Evolutionary conservation across 805 yeast species (phyloP), one percentile per base, ranked within the genome.

Genomic region (Suhomyces vadensis): DNA sequence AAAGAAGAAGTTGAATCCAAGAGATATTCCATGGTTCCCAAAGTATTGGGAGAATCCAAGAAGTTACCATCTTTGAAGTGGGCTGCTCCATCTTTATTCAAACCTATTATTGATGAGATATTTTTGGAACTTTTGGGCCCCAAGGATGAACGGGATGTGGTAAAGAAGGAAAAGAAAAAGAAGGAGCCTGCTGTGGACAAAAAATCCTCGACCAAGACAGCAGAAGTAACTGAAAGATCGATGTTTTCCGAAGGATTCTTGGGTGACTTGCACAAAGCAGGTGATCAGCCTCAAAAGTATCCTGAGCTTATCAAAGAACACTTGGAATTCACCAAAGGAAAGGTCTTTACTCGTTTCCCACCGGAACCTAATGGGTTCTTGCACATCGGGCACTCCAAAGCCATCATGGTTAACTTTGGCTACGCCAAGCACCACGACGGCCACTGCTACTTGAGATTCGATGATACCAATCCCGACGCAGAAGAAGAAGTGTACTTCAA

Each of bases 391-490:
- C 99, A 94, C 63, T 86, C 96, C 33, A 94, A 94, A 70, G 99
- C 99, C 41, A 92, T 94, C 62, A 87, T 94, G 81, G 97, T 92
- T 43, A 91, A 94, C 65, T 94, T 94, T 67, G 99, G 99, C n/a
- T 94, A 76, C 65, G 99, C 99, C 31, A 84, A 86, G 61, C 85
- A 73, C 69, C 75, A 90, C 64, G 77, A 80, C 49, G 99, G 99
- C 51, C 75, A 79, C 42, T 94, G 99, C 67, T 89, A 90, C 63
- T 77, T 94, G 64, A 80, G 99, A 65, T 94, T 82, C 57, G 99
- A 94, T 67, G 99, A 94, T 63, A 94, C 99, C 25, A 94, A 94
- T 60, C 99, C 99, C 1, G 99, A 94, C 69, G 97, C 97, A 36
- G 99, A 94, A 70, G 97, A 94, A 55, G 97, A 90, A 55, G 81